phyloP scores from a whole-genome alignment of 495 filamentous ascomycete species.

The Hyaloscypha variabilis region DNA sequence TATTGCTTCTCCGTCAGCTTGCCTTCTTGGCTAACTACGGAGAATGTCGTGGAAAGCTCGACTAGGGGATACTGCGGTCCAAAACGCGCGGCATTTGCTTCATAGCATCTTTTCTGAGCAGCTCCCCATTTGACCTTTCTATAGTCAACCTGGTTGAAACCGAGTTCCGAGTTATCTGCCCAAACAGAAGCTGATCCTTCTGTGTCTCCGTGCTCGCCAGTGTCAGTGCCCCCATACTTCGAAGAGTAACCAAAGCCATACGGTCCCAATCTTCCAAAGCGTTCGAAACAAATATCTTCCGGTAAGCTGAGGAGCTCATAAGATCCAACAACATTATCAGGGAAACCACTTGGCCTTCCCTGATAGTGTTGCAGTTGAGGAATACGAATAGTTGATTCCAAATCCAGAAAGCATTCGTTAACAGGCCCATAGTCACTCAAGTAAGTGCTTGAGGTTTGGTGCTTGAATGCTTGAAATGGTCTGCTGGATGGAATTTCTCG shows the following conservation, averaged over 20 bases:
- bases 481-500: constrained; percentile 53
- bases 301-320: constrained; percentile 78
- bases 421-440: constrained; percentile 61
- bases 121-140: constrained; percentile 73
- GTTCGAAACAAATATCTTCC: constrained; percentile 91
- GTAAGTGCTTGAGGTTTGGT: constrained; percentile 64
- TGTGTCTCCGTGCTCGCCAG: constrained; percentile 76
- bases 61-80: constrained; percentile 7
- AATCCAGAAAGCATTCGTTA: constrained; percentile 77
- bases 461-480: constrained; percentile 68
- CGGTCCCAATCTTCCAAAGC: constrained; percentile 83
- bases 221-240: constrained; percentile 75
- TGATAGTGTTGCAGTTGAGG: constrained; percentile 70
- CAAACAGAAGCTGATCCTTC: constrained; percentile 77
- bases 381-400: constrained; percentile 58
- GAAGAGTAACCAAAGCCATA: constrained; percentile 87
- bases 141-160: constrained; percentile 69
- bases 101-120: constrained; percentile 69
- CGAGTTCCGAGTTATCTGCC: constrained; percentile 46
- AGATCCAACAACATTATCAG: constrained; percentile 78
- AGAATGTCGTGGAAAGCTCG: constrained; percentile 10
- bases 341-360: constrained; percentile 79
- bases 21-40: constrained; percentile 4
- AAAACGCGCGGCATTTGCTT: constrained; percentile 73
- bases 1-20: not conserved